These are phyloP conservation scores for Tylopilus intermedius DNA, from an alignment of 768 basidiomycete genomes.

Conservation along the genomic window DNA sequence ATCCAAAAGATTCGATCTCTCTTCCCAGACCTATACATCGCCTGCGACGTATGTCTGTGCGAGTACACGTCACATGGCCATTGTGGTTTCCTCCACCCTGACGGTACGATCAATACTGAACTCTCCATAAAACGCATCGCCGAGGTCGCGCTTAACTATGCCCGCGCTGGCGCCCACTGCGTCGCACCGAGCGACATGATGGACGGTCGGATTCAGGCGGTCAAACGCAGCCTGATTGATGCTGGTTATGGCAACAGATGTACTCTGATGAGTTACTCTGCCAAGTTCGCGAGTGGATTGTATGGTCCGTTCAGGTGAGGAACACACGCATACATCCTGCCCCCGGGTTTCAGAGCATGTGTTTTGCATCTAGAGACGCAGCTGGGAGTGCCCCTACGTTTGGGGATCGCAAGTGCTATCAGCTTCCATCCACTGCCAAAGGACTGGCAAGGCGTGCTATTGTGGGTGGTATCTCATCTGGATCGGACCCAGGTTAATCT, in stretches of 20 bases:
- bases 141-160: constrained; percentile 88
- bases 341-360: background rate
- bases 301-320: constrained; percentile 93
- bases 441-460: constrained; percentile 92
- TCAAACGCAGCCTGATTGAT: constrained; percentile 83
- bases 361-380: constrained; percentile 63
- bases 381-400: constrained; percentile 94
- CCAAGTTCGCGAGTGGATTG: constrained; percentile 92
- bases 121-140: constrained; percentile 86
- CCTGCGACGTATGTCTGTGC: constrained; percentile 97
- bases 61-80: constrained; percentile 99
- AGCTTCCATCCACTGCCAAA: constrained; percentile 83
- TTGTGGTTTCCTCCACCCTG: constrained; percentile 74
- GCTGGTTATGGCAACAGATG: constrained; percentile 82
- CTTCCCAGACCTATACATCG: constrained; percentile 85
- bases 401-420: constrained; percentile 96
- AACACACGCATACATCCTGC: background rate
- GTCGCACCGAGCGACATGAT: constrained; percentile 99
- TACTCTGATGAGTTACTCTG: constrained; percentile 93
- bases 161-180: constrained; percentile 92
- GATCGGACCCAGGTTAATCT: background rate
- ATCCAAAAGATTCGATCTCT: constrained; percentile 69
- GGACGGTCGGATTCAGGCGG: constrained; percentile 89
- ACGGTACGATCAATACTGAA: constrained; percentile 72
- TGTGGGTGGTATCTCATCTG: constrained; percentile 43